Base-by-base conservation (phyloP, 2,329 filamentous ascomycete genomes). In the Neofusicoccum laricinum region DNA sequence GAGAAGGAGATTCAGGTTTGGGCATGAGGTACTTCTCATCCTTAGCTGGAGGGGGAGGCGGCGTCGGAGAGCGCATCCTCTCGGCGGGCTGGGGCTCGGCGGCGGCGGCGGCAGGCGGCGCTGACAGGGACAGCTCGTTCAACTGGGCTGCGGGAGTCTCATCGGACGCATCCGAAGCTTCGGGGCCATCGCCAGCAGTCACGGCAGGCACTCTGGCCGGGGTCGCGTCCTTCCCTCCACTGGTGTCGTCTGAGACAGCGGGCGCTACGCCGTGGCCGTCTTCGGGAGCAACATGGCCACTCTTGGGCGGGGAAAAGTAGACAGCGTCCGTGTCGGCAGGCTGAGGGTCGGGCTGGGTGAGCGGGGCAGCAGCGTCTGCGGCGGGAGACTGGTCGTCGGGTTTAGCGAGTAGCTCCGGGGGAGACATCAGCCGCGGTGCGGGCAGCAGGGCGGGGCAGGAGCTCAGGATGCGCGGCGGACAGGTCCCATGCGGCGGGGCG, bases 221-320 rank as follows among this genome's bases (percentile, higher is more conserved):
- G 11, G 8, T 70, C 4, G 76, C 63, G 12, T 36, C 38, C 32
- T 62, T 34, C 17, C 38, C 48, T 3, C 4, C 32, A 1, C 12
- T 4, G 21, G 12, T 34, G 11, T 62, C 17, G 21, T 40, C 36
- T 21, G 46, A 11, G 19, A 30, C 59, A 50, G 45, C 17, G 19
- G 41, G 41, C 14, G 55, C 41, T 59, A 45, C 30, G 25, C n/a
- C n/a, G 7, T 6, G 5, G 30, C 12, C 8, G 14, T 46, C 55
- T 46, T 46, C 43, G 15, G 55, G 10, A 4, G 30, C 41, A 38
- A 17, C 55, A 46, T 45, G 21, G 4, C 46, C 41, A 17, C 15
- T 6, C n/a, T 46, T 59, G 15, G 21, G 43, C 40, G 12, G 40
- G 17, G 40, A 15, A 7, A 8, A 15, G 14, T 17, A 3, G 40